Conservation (phyloP, 176 grass and related monocot species). For the Triticum urartu region DNA sequence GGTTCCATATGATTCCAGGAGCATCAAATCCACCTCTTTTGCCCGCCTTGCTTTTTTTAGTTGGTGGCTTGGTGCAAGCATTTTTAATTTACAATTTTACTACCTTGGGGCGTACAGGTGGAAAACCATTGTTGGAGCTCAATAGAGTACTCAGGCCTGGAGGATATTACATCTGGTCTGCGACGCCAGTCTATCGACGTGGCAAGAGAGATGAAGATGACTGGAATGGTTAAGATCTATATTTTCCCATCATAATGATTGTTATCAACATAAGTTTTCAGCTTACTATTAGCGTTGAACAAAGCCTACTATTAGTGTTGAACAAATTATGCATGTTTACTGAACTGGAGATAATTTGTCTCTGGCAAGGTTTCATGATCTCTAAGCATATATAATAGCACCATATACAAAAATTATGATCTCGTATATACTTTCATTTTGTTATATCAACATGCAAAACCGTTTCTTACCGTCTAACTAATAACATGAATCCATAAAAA, state of each 20-base stretch:
- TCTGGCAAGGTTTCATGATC: neutral
- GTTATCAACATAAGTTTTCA: neutral
- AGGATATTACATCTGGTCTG: constrained; percentile 93
- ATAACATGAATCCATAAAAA: constrained; percentile 15
- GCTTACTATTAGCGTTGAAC: neutral
- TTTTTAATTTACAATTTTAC: neutral
- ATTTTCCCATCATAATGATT: neutral
- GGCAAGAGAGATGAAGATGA: constrained; percentile 59
- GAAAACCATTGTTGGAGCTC: constrained; percentile 82
- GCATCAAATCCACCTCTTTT: neutral
- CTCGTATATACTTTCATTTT: neutral
- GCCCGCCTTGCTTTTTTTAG: constrained; percentile 9
- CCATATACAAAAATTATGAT: neutral
- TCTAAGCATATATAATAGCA: constrained; percentile 11
- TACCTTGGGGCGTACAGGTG: constrained; percentile 48
- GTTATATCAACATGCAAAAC: constrained; percentile 23
- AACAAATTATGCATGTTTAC: constrained; percentile 21
- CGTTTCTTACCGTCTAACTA: neutral
- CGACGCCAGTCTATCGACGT: constrained; percentile 85
- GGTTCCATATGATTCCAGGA: neutral
- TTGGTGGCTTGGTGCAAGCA: neutral
- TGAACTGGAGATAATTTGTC: neutral
- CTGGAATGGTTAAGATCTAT: constrained; percentile 64
- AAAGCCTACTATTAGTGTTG: neutral
- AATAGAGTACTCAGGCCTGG: constrained; percentile 94